These are phyloP conservation scores for Meyerozyma guilliermondii DNA, from an alignment of 1,139 yeast species.

Conservation along the genomic window DNA sequence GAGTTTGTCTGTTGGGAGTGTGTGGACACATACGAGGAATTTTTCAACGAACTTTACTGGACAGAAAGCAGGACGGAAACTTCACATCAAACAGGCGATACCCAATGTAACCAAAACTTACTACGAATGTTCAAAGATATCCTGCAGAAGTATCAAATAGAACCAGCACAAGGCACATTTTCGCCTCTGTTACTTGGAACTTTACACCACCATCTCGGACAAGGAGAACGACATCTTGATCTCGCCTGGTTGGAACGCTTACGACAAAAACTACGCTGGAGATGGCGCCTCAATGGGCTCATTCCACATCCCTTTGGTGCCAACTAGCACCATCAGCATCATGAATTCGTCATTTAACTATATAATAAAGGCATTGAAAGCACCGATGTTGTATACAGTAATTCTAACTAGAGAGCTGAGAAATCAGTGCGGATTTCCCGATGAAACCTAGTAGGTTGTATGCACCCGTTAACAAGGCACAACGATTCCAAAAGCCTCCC, in stretches of 20 bases:
- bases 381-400: background rate
- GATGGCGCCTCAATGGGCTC: constrained; percentile 25
- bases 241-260: constrained; percentile 24
- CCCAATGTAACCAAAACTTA: constrained; percentile 2
- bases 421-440: background rate
- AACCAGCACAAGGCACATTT: background rate
- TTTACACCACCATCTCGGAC: background rate
- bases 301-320: constrained; percentile 10
- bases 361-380: background rate
- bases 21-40: constrained; percentile 51
- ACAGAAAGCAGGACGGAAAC: constrained; percentile 6
- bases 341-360: background rate
- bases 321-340: background rate
- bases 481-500: constrained; percentile 8
- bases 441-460: background rate
- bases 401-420: background rate
- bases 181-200: constrained; percentile 1
- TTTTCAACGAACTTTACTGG: constrained; percentile 32
- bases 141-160: background rate
- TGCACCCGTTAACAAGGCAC: background rate
- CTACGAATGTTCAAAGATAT: background rate
- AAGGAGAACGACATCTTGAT: constrained; percentile 6
- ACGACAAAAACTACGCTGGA: constrained; percentile 28
- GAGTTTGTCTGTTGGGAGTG: constrained; percentile 67
- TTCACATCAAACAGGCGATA: background rate